A percentile compares a stretch with the other conserved stretches of the same genome.
phyloP scores from a whole-genome alignment of 179 eudicot species.

The Nepenthes alata region DNA sequence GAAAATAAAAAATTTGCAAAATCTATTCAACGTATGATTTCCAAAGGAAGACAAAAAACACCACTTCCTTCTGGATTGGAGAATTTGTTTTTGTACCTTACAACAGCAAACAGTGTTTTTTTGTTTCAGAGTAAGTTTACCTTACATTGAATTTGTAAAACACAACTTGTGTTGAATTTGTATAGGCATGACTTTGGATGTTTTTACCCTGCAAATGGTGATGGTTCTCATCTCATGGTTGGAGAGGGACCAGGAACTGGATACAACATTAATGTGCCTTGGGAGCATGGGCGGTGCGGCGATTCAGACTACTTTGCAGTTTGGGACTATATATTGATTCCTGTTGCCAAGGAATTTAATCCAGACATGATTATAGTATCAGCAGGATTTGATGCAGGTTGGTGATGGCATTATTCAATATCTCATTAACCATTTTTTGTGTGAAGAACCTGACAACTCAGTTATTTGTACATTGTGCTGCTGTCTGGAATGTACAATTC shows the following conservation, averaged over 20 bases:
- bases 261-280: constrained; percentile 92
- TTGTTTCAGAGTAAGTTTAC: neutral
- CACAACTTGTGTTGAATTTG: neutral
- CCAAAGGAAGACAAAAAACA: too few relatives aligned
- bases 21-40: too few relatives aligned
- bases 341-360: constrained; percentile 82
- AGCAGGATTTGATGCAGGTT: constrained; percentile 99
- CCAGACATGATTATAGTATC: constrained; percentile 83
- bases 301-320: constrained; percentile 94
- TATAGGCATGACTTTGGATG: constrained; percentile 74
- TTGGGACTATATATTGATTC: constrained; percentile 83
- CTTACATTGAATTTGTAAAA: neutral
- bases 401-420: neutral
- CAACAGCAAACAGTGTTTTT: neutral
- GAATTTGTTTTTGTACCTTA: too few relatives aligned
- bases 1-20: too few relatives aligned
- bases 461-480: too few relatives aligned
- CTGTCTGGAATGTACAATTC: too few relatives aligned
- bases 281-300: constrained; percentile 89
- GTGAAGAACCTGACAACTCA: neutral
- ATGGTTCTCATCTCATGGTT: constrained; percentile 75
- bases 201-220: constrained; percentile 80
- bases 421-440: neutral
- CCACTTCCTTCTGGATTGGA: too few relatives aligned
- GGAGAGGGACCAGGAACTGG: constrained; percentile 92